These are phyloP conservation scores for Aspergillus avenaceus DNA, from an alignment of 495 filamentous ascomycete genomes.

Conservation along the genomic window DNA sequence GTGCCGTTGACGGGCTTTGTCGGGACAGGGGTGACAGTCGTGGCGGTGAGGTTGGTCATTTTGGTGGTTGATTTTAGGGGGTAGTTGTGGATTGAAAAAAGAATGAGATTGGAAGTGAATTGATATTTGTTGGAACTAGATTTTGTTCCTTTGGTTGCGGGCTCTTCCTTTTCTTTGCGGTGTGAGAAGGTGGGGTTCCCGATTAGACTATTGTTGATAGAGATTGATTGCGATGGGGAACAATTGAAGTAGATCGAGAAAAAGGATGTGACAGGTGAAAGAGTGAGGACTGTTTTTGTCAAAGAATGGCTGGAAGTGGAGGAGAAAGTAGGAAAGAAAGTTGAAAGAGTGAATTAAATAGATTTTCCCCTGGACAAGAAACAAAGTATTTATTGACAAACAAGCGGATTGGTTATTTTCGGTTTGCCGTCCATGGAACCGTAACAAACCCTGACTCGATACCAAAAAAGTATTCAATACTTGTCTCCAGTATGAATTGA, in stretches of 20 bases:
- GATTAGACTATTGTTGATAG: neutral
- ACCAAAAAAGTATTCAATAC: neutral
- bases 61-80: conserved; percentile 1
- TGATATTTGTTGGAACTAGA: neutral
- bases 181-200: neutral
- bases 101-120: neutral
- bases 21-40: conserved; percentile 10
- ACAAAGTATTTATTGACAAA: conserved; percentile 4
- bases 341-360: neutral
- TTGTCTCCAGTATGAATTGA: neutral
- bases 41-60: conserved; percentile 11
- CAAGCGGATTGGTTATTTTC: neutral
- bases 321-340: neutral
- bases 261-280: conserved; percentile 8
- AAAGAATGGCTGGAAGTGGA: conserved; percentile 4
- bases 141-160: neutral
- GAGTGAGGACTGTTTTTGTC: neutral
- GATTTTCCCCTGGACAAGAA: neutral
- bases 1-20: conserved; percentile 4
- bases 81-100: neutral
- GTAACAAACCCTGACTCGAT: neutral
- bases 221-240: neutral
- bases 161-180: neutral
- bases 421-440: conserved; percentile 1
- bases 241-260: neutral